Evolutionary conservation across 495 filamentous ascomycete genomes (phyloP).

Genomic region (Opeltia flavorubescens): DNA sequence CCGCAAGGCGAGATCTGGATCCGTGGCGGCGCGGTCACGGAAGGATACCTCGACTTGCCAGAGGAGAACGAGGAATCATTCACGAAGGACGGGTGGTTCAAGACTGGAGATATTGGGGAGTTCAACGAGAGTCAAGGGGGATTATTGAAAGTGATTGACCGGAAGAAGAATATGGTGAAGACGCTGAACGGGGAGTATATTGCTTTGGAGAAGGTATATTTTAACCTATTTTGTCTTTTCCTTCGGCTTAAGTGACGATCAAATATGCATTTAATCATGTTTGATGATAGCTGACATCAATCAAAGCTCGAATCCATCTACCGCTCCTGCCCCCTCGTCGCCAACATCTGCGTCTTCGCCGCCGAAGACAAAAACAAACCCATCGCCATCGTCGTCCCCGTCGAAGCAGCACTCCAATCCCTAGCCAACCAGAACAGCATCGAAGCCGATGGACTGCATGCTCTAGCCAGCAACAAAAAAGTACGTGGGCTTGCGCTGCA

Average conservation of each 20-base stretch:
- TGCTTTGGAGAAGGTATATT: slow-evolving; percentile 83
- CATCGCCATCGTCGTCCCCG: slow-evolving; percentile 84
- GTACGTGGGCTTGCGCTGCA: slow-evolving; percentile 60
- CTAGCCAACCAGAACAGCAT: slow-evolving; percentile 61
- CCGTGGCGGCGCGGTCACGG: slow-evolving; percentile 41
- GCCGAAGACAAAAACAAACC: slow-evolving; percentile 69
- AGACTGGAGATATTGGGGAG: slow-evolving; percentile 43
- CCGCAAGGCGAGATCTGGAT: slow-evolving; percentile 61
- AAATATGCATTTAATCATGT: background rate
- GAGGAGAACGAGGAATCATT: slow-evolving; percentile 33
- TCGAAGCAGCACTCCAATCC: slow-evolving; percentile 73
- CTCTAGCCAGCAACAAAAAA: slow-evolving; percentile 72
- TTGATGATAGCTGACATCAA: background rate
- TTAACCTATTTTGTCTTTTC: no score
- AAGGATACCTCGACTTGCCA: slow-evolving; percentile 35
- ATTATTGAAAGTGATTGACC: slow-evolving; percentile 38
- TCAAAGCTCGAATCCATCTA: slow-evolving; percentile 76
- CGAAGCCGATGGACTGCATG: slow-evolving; percentile 53
- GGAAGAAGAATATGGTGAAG: slow-evolving; percentile 44
- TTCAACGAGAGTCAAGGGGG: slow-evolving; percentile 30
- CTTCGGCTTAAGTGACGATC: no score
- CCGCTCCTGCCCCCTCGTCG: slow-evolving; percentile 68
- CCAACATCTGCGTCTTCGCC: slow-evolving; percentile 92
- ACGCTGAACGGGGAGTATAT: slow-evolving; percentile 95
- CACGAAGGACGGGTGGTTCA: slow-evolving; percentile 40